Conservation (phyloP, 2,329 filamentous ascomycete species). For the Rasamsonia emersonii region DNA sequence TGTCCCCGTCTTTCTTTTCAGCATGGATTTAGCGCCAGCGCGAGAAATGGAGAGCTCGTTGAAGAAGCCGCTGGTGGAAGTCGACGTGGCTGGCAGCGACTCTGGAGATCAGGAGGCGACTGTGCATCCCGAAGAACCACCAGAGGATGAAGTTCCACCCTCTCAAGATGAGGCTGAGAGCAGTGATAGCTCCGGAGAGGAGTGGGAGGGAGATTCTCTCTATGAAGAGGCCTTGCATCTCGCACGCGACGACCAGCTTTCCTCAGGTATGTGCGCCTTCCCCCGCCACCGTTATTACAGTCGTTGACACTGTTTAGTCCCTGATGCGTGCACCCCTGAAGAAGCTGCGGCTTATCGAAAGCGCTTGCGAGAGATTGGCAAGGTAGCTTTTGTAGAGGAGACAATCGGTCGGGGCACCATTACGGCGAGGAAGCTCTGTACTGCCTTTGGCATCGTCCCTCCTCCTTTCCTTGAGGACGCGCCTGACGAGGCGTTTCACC, state of each 20-base stretch:
- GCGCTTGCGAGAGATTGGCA: constrained; percentile 67
- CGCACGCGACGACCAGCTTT: constrained; percentile 45
- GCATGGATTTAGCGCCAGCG: constrained; percentile 32
- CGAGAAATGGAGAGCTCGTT: constrained; percentile 24
- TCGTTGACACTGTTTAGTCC: constrained; percentile 18
- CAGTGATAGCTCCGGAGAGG: constrained; percentile 27
- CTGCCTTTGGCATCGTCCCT: constrained; percentile 71
- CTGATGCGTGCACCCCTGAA: constrained; percentile 55
- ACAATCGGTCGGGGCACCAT: constrained; percentile 62
- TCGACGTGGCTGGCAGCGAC: constrained; percentile 25
- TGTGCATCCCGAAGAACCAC: constrained; percentile 17
- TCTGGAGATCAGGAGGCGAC: constrained; percentile 13
- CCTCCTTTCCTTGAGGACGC: constrained; percentile 64
- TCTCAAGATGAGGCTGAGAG: constrained; percentile 26
- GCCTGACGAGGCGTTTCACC: constrained; percentile 66
- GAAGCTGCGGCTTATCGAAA: constrained; percentile 62
- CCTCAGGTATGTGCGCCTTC: constrained; percentile 35
- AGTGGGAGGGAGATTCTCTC: constrained; percentile 57
- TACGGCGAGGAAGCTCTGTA: constrained; percentile 73
- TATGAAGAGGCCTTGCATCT: constrained; percentile 56
- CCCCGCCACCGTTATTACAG: constrained; percentile 1
- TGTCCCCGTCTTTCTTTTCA: constrained; percentile 21
- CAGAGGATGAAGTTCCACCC: constrained; percentile 22
- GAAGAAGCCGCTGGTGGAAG: constrained; percentile 27
- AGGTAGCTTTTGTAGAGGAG: constrained; percentile 63